Base-by-base conservation (phyloP, 1,284 basidiomycete genomes). In the Pseudozyma sp. region DNA sequence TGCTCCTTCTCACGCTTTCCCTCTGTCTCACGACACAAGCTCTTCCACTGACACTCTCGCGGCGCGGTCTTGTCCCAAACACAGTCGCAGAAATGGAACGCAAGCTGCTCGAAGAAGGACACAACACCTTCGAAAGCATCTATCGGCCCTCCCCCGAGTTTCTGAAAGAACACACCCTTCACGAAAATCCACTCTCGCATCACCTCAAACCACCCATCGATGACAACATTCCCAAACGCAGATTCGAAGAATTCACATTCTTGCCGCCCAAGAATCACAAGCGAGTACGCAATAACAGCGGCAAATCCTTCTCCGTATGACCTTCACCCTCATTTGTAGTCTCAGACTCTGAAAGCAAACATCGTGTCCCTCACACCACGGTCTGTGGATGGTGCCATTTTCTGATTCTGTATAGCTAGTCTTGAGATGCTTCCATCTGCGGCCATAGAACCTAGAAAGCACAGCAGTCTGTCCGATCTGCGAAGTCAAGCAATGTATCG, bases 381-480 rank as follows among this genome's bases (percentile, higher is more conserved):
- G 25, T 31, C 25, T 31, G 25, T 31, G 25, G 25, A 31, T 31
- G 25, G 25, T 31, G 25, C 6, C 25, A 31, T 6, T 31, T 6
- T 31, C 25, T n/a, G 6, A 31, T 31, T 31, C 25, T 31, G 25
- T 31, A 31, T 31, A 3, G 25, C 25, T 31, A 6, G 3, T 31
- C 25, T 31, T 31, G 25, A 31, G 6, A 31, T 31, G 25, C 25
- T 31, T 3, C 6, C 68, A 90, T 90, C 90, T 89, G 90, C 88
- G 89, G 90, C 90, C 89, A 91, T 90, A 90, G 89, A 89, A 90
- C 89, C 88, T 87, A 88, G 90, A 90, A 90, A 91, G 89, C 89
- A 91, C 90, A 89, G 89, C 90, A 91, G 91, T 90, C 90, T 88
- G 89, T 91, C 90, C 85, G 90, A 91, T 91, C 90, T 91, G 90